phyloP scores from a whole-genome alignment of 345 rosid species.

The Garcia nutans region DNA sequence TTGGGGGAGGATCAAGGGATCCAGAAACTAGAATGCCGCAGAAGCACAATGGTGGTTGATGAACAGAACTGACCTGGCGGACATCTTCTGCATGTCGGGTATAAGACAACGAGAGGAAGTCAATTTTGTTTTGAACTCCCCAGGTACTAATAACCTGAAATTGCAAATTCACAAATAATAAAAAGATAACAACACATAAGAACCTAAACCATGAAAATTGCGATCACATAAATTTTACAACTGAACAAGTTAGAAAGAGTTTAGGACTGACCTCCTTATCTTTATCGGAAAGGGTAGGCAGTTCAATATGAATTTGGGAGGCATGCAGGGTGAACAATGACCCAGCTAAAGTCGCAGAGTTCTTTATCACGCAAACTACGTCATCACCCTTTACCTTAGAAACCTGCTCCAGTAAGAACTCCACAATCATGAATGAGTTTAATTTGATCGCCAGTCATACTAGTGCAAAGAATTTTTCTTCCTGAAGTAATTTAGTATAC shows the following conservation, averaged over 20 bases:
- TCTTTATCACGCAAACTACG: slow-evolving; percentile 83
- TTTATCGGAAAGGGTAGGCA: slow-evolving; percentile 85
- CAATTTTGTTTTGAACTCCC: slow-evolving; percentile 94
- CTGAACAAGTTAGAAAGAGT: not conserved
- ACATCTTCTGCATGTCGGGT: slow-evolving; percentile 97
- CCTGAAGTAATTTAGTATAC: no score
- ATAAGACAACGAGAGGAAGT: slow-evolving; percentile 89
- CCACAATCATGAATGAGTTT: slow-evolving; percentile 2
- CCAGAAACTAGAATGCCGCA: not conserved
- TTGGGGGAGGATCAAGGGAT: not conserved
- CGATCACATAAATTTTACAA: not conserved
- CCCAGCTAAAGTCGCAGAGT: slow-evolving; percentile 84
- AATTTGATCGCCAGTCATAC: not conserved
- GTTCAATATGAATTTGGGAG: slow-evolving; percentile 80
- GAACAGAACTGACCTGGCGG: slow-evolving; percentile 53
- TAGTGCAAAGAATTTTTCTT: not conserved
- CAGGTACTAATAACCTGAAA: slow-evolving; percentile 80
- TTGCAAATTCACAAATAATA: slow-evolving; percentile 4
- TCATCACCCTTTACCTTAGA: slow-evolving; percentile 76
- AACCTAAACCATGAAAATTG: no score
- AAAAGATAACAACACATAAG: not conserved
- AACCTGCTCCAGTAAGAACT: slow-evolving; percentile 48
- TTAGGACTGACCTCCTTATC: slow-evolving; percentile 72
- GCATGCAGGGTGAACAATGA: slow-evolving; percentile 80
- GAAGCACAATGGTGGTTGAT: not conserved